Conservation (phyloP, 352 stramenopile species). For the Phytophthora meadii region DNA sequence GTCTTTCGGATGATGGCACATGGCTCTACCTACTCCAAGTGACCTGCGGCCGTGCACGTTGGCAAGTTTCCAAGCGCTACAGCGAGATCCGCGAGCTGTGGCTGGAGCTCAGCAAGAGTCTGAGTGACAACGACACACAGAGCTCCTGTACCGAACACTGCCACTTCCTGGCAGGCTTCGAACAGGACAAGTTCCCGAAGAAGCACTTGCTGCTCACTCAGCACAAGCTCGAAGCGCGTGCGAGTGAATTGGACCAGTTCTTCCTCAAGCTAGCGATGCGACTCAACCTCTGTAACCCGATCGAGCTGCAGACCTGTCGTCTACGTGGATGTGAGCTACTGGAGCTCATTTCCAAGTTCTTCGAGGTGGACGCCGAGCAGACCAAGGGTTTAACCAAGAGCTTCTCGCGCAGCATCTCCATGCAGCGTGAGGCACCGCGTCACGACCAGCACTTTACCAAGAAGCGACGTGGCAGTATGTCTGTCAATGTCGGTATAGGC, state of each 20-base stretch:
- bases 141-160: conserved; percentile 56
- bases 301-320: conserved; percentile 52
- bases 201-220: conserved; percentile 76
- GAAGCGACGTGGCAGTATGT: conserved; percentile 35
- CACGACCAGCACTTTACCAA: conserved; percentile 41
- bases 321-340: conserved; percentile 54
- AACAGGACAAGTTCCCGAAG: conserved; percentile 81
- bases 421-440: conserved; percentile 27
- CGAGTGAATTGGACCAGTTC: conserved; percentile 61
- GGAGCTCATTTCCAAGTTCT: conserved; percentile 53
- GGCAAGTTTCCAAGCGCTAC: conserved; percentile 69
- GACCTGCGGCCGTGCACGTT: conserved; percentile 48
- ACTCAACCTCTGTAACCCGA: conserved; percentile 65
- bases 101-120: conserved; percentile 46
- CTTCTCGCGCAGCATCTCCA: conserved; percentile 38
- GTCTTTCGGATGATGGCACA: conserved; percentile 58
- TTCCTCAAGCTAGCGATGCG: conserved; percentile 74
- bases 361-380: conserved; percentile 45
- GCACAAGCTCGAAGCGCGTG: conserved; percentile 62
- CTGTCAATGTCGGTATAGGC: conserved; percentile 18
- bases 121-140: conserved; percentile 33
- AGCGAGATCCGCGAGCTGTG: conserved; percentile 80
- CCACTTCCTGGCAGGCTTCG: conserved; percentile 72
- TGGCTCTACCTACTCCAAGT: conserved; percentile 80
- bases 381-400: conserved; percentile 10